phyloP scores from a whole-genome alignment of 352 stramenopile species.

The Saprolegnia parasitica region DNA sequence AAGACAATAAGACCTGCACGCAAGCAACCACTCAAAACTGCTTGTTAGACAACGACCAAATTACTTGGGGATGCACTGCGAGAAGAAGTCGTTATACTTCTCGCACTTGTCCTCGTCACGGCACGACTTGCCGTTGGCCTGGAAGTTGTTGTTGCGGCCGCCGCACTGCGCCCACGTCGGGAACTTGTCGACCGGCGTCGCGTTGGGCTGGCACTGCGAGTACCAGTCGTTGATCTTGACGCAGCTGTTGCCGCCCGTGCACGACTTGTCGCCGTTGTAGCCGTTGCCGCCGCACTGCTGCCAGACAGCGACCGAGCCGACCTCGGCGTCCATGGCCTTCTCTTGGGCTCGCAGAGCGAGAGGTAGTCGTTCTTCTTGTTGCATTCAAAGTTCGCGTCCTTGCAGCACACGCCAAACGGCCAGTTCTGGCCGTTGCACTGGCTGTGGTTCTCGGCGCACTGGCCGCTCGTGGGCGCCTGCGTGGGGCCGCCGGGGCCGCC shows the following conservation, averaged over 20 bases:
- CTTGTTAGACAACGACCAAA: background rate
- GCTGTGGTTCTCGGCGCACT: constrained; percentile 11
- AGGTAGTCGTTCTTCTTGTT: constrained; percentile 22
- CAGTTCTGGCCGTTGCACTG: constrained; percentile 26
- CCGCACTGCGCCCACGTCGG: constrained; percentile 11
- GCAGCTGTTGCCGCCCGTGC: constrained; percentile 11
- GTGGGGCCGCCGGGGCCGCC: too few species aligned
- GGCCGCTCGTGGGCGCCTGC: background rate
- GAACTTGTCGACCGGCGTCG: background rate
- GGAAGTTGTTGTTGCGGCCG: constrained; percentile 12
- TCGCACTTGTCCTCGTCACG: constrained; percentile 11
- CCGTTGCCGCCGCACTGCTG: constrained; percentile 19
- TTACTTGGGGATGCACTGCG: constrained; percentile 21
- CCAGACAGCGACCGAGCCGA: background rate
- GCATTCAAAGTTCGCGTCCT: background rate
- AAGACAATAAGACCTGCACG: too few species aligned
- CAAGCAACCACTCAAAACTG: too few species aligned
- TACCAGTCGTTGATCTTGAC: constrained; percentile 19
- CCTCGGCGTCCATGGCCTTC: constrained; percentile 1
- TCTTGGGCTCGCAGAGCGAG: constrained; percentile 10
- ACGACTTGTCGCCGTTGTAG: constrained; percentile 12
- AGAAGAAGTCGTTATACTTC: constrained; percentile 19
- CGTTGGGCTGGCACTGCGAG: background rate
- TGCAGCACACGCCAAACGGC: background rate
- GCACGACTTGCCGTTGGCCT: background rate